phyloP scores from a whole-genome alignment of 2,329 filamentous ascomycete species.

The Metarhizium sp. region DNA sequence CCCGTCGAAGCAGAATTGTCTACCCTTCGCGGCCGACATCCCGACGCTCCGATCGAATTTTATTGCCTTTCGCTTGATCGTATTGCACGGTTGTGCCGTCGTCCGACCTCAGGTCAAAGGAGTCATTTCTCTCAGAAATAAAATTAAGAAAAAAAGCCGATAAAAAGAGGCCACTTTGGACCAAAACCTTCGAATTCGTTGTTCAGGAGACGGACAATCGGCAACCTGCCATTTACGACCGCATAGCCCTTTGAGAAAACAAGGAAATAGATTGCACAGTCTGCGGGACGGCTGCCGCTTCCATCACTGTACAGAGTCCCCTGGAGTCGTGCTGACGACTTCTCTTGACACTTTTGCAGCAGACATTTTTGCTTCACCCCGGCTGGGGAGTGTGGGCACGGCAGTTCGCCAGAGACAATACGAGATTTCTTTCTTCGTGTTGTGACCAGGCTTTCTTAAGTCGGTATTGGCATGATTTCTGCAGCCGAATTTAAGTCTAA shows the following conservation, averaged over 20 bases:
- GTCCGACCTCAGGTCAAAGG: not conserved
- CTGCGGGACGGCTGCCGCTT: not conserved
- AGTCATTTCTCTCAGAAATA: not conserved
- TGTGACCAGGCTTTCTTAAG: slow-evolving; percentile 12
- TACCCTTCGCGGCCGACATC: not conserved
- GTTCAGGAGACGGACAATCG: slow-evolving; percentile 1
- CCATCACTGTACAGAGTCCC: not conserved
- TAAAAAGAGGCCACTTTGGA: not conserved
- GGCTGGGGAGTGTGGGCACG: slow-evolving; percentile 10
- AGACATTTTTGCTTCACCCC: slow-evolving; percentile 7
- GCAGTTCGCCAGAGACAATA: slow-evolving; percentile 6
- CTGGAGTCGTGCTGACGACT: slow-evolving; percentile 1
- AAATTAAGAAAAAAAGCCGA: not conserved
- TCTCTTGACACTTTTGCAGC: not conserved
- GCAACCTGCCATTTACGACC: not conserved
- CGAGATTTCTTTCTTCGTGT: slow-evolving; percentile 7
- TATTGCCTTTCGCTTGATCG: not conserved
- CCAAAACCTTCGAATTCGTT: not conserved
- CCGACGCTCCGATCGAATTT: not conserved
- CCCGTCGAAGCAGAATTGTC: not conserved
- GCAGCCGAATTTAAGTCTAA: slow-evolving; percentile 17
- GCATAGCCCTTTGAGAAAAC: not conserved
- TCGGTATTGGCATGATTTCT: slow-evolving; percentile 17
- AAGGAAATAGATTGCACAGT: not conserved
- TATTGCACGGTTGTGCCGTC: not conserved